Conservation (phyloP, 345 rosid species). For the Arabidopsis suecica region DNA sequence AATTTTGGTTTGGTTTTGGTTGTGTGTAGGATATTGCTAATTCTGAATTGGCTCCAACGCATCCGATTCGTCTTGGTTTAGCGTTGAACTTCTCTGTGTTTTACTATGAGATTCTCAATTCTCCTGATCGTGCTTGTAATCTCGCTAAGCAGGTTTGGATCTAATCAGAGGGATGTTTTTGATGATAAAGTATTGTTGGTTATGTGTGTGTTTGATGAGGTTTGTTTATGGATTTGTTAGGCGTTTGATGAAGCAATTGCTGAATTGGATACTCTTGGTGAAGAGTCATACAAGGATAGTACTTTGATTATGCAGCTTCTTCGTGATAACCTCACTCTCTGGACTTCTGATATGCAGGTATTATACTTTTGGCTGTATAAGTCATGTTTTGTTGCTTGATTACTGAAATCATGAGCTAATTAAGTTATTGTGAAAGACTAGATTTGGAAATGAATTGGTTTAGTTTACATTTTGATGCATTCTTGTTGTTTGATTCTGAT, state of each 20-base stretch:
- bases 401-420: neutral
- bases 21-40: constrained; percentile 80
- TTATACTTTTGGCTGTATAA: neutral
- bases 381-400: neutral
- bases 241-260: constrained; percentile 96
- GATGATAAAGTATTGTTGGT: neutral
- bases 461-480: neutral
- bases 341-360: constrained; percentile 99
- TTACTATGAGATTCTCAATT: constrained; percentile 87
- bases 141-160: constrained; percentile 81
- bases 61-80: constrained; percentile 88
- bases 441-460: constrained; percentile 2
- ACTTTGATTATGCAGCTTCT: constrained; percentile 98
- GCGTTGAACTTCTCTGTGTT: constrained; percentile 93
- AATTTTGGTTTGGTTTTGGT: neutral
- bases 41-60: constrained; percentile 84
- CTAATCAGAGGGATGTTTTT: too few species aligned
- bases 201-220: constrained; percentile 4
- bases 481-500: neutral
- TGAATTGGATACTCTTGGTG: constrained; percentile 90
- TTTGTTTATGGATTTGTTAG: constrained; percentile 40
- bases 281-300: constrained; percentile 96
- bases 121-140: constrained; percentile 95
- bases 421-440: neutral
- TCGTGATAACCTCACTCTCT: constrained; percentile 92